Base-by-base conservation (phyloP, 306 rosid genomes). In the Heteromeles arbutifolia region DNA sequence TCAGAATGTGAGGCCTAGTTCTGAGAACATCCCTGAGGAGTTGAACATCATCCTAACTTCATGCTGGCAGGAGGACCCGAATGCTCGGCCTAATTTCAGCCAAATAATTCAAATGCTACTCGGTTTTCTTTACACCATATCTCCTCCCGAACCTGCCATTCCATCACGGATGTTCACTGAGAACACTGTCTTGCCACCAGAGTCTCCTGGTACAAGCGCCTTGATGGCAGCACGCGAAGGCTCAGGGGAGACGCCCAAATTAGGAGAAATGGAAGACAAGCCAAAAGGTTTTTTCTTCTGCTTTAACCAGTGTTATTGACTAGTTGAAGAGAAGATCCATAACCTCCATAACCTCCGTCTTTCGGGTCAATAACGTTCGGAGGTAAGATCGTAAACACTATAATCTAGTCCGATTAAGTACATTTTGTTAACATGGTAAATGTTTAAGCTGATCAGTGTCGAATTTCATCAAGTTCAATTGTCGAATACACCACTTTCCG, bases 1-100 rank as follows among this genome's bases (percentile, higher is more conserved):
- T 80, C 92, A 94, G 98, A 91, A 90, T 87, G 95, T 94, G 72
- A 91, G 98, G 85, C 98, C 98, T 32, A 87, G 90, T 65, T 94
- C 97, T 4, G 96, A 90, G 50, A 69, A 90, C 75, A 89, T 94
- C 66, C 97, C 97, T 0, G 93, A 86, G 81, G 94, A 90, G 81
- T 78, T 94, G 84, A 88, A 96, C 53, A 65, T 65, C 64, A 80
- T 91, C 59, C 85, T 94, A 66, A 94, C 97, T 81, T 88, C 92
- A 6, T 94, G 96, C 85, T 91, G 97, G 98, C 98, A 90, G 84
- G 97, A 90, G 89, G 98, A 94, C 17, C 81, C 97, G 22, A 86
- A 91, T 82, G 91, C 93, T 39, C 83, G 96, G 52, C 93, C 96
- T 26, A 94, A 94, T 85, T 94, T 94, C 85, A 79, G 89, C 64